Evolutionary conservation across 345 rosid genomes (phyloP).

Genomic region (Punica granatum): DNA sequence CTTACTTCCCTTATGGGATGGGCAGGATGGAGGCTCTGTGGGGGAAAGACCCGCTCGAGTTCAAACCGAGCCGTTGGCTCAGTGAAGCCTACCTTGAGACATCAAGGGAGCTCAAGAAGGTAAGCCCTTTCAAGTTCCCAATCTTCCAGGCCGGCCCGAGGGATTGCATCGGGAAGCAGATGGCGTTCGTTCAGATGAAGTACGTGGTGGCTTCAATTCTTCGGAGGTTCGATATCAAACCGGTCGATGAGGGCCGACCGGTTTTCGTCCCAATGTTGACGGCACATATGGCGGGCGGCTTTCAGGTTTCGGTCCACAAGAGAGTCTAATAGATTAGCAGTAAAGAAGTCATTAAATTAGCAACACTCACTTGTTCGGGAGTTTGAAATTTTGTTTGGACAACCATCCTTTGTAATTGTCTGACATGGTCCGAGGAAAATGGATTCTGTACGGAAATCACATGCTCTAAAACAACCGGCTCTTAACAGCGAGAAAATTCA

Average conservation of each 20-base stretch:
- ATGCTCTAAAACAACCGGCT: not conserved
- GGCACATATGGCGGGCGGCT: constrained; percentile 45
- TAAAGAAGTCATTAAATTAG: not conserved
- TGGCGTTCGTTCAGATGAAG: constrained; percentile 42
- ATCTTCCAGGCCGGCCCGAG: constrained; percentile 43
- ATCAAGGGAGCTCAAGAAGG: constrained; percentile 28
- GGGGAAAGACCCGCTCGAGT: constrained; percentile 57
- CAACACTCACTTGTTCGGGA: not conserved
- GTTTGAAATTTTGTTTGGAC: not conserved
- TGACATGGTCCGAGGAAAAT: not conserved
- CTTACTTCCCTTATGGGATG: constrained; percentile 83
- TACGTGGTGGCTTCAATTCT: constrained; percentile 36
- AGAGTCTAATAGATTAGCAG: constrained; percentile 7
- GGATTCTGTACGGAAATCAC: not conserved
- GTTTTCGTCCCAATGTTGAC: constrained; percentile 38
- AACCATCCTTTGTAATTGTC: not conserved
- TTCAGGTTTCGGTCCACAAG: constrained; percentile 19
- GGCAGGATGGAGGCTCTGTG: constrained; percentile 79
- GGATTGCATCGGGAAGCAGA: constrained; percentile 42
- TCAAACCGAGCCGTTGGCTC: constrained; percentile 67
- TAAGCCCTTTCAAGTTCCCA: constrained; percentile 33
- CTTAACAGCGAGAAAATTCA: too few species aligned
- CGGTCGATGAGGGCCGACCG: constrained; percentile 19
- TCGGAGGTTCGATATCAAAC: constrained; percentile 16
- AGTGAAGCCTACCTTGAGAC: constrained; percentile 4